Base-by-base conservation (phyloP, 164 flowering plant genomes). In the Berberis vulgaris region DNA sequence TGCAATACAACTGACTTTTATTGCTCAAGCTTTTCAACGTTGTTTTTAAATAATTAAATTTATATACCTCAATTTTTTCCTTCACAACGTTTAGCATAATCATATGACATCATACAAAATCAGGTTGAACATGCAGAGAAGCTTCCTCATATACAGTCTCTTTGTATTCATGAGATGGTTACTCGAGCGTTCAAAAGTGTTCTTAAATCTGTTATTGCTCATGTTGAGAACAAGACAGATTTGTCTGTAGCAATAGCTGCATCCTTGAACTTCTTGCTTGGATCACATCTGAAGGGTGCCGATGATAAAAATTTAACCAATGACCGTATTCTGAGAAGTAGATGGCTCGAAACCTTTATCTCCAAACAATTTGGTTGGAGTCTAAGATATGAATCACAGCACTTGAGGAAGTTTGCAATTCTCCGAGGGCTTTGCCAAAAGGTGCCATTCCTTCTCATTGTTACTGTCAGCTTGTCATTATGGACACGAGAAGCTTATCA, bases 101-200 rank as follows among this genome's bases (percentile, higher is more conserved):
- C n/a, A 1, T 43, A 59, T 64, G 4, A 58, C 42, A 7, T 62
- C 65, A 26, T 52, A 57, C 26, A 40, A 57, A 64, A 13, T 46
- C 85, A 92, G 97, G 88, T 85, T 70, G 86, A 88, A 75, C 93
- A 87, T 62, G 83, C 98, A 9, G 88, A 86, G 71, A 88, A 86
- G 79, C 91, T 92, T 66, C 96, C 98, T 60, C 98, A 92, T 65
- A 85, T 92, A 74, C 96, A 84, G 67, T 88, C 97, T 5, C 85
- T 92, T 69, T 92, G 97, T 77, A 74, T 92, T 46, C 98, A 92
- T 79, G 97, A 92, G 83, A 92, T 92, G 96, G 86, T 89, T 72
- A 84, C 89, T 76, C 83, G 96, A 78, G 94, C 97, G 65, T 89
- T 86, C 77, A 92, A 92, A 78, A 88, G 85, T 67, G 64, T 89